Evolutionary conservation across 805 yeast genomes (phyloP).

Genomic region (Ogataea nitratoaversa): DNA sequence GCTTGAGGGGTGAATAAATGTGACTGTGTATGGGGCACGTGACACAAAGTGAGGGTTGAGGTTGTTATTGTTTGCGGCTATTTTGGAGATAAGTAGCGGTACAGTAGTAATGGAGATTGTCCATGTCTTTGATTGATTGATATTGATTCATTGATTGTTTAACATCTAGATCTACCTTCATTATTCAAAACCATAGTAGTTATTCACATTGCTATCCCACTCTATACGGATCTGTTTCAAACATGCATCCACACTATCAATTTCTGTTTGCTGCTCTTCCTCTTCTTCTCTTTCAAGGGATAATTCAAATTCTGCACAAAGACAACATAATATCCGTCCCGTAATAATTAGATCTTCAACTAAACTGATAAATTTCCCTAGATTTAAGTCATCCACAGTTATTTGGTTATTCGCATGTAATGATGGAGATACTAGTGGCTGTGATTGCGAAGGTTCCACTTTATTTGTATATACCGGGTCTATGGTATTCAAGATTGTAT

Average conservation of each 20-base stretch:
- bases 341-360: constrained; percentile 28
- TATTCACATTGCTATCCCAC: constrained; percentile 27
- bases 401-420: not conserved
- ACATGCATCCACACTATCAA: constrained; percentile 6
- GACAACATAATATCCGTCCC: constrained; percentile 31
- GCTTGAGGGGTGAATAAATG: not conserved
- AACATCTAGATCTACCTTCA: too few species aligned
- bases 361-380: constrained; percentile 23
- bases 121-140: too few species aligned
- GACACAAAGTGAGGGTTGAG: not conserved
- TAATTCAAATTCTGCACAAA: constrained; percentile 32
- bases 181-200: constrained; percentile 33
- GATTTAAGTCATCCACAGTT: not conserved
- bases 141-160: too few species aligned
- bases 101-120: not conserved
- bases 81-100: not conserved
- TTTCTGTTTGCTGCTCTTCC: not conserved
- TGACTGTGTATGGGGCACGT: not conserved
- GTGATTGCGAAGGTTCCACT: constrained; percentile 3
- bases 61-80: not conserved
- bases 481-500: constrained; percentile 9
- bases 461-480: constrained; percentile 14
- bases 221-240: constrained; percentile 11
- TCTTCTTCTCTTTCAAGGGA: not conserved
- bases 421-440: not conserved